phyloP scores from a whole-genome alignment of 2,329 filamentous ascomycete species.

The Neonectria magnoliae region DNA sequence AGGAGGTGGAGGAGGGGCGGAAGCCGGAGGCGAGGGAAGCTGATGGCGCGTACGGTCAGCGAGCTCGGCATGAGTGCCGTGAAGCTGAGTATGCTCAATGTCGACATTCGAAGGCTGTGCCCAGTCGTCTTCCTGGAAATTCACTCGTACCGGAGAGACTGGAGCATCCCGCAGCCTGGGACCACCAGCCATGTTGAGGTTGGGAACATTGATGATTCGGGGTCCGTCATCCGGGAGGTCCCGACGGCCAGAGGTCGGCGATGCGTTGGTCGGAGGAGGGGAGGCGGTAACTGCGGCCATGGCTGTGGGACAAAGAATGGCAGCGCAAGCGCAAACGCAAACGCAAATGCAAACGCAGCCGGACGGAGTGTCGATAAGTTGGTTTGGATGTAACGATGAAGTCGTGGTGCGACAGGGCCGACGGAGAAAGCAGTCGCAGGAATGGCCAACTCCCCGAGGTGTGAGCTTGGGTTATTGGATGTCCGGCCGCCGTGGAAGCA shows the following conservation, averaged over 20 bases:
- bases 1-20: conserved; percentile 49
- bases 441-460: conserved; percentile 6
- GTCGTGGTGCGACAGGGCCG: conserved; percentile 16
- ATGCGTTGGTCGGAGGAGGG: conserved; percentile 45
- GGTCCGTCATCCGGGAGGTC: conserved; percentile 32
- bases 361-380: conserved; percentile 18
- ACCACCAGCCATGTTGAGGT: conserved; percentile 45
- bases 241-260: conserved; percentile 39
- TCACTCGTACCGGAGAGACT: conserved; percentile 66
- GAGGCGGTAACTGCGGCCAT: conserved; percentile 51
- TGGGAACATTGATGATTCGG: conserved; percentile 49
- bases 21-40: conserved; percentile 40
- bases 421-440: conserved; percentile 6
- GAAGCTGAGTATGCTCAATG: conserved; percentile 55
- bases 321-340: conserved; percentile 7
- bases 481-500: conserved; percentile 15
- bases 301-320: conserved; percentile 26
- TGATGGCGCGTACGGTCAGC: conserved; percentile 38
- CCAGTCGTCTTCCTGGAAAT: conserved; percentile 64
- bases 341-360: conserved; percentile 6
- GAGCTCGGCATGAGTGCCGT: conserved; percentile 39
- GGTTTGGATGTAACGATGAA: conserved; percentile 18
- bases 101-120: conserved; percentile 61
- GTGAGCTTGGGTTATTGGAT: conserved; percentile 6
- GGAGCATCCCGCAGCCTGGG: conserved; percentile 62